Conservation (phyloP, 345 rosid species). For the Salix udensis region DNA sequence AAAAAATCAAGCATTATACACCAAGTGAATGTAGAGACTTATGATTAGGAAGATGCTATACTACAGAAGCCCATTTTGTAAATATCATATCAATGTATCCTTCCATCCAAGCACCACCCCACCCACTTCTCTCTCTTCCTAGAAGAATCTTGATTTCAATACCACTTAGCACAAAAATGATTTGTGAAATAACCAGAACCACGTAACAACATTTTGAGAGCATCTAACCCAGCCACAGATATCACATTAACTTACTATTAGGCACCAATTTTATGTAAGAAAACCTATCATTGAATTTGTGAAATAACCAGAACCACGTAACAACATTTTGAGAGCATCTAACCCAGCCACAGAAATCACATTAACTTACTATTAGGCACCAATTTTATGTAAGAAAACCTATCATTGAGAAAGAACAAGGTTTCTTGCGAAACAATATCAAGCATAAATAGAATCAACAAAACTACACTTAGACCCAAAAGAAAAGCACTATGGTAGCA, state of each 20-base stretch:
- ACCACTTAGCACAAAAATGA: neutral
- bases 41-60: neutral
- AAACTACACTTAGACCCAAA: neutral
- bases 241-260: neutral
- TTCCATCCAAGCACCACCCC: neutral
- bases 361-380: neutral
- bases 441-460: neutral
- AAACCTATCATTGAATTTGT: neutral
- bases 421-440: neutral
- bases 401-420: neutral
- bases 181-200: neutral
- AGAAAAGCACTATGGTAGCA: neutral
- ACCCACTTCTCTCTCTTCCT: neutral
- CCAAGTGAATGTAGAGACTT: neutral
- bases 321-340: neutral
- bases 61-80: neutral
- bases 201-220: neutral
- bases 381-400: neutral
- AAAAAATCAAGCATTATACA: neutral
- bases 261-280: neutral
- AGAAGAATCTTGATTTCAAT: neutral
- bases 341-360: neutral
- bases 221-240: neutral
- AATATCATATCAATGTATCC: neutral
- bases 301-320: neutral